These are phyloP conservation scores for Candida sakaeoensis DNA, from an alignment of 805 yeast species.

Conservation along the genomic window DNA sequence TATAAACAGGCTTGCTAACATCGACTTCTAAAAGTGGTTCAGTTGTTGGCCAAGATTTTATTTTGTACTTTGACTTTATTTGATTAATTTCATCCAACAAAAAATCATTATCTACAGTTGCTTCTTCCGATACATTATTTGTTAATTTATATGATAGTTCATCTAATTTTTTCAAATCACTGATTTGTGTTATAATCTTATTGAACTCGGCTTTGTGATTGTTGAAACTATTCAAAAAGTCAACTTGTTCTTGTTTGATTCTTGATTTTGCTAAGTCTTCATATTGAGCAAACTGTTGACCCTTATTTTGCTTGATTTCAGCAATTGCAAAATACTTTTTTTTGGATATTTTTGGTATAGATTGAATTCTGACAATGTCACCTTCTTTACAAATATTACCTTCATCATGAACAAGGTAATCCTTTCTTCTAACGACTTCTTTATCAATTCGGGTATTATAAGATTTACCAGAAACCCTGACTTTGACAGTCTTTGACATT, in stretches of 20 bases:
- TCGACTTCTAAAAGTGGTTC: constrained; percentile 37
- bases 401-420: constrained; percentile 91
- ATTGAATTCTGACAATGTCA: constrained; percentile 89
- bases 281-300: constrained; percentile 85
- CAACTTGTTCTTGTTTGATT: constrained; percentile 64
- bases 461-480: constrained; percentile 73
- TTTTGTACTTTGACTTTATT: constrained; percentile 35
- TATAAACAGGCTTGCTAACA: constrained; percentile 25
- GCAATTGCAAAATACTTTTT: constrained; percentile 87
- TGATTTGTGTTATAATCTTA: constrained; percentile 28
- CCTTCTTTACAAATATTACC: constrained; percentile 90
- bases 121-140: constrained; percentile 6
- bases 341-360: constrained; percentile 79
- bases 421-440: constrained; percentile 73
- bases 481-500: constrained; percentile 94
- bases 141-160: constrained; percentile 3
- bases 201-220: constrained; percentile 33
- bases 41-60: constrained; percentile 38
- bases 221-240: constrained; percentile 52
- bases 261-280: constrained; percentile 66
- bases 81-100: constrained; percentile 29
- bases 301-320: constrained; percentile 82
- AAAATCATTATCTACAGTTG: constrained; percentile 2
- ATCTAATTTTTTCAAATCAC: constrained; percentile 37
- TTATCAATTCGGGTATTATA: constrained; percentile 72